Conservation (phyloP, 2,329 filamentous ascomycete genomes). For the Fusarium zealandicum region DNA sequence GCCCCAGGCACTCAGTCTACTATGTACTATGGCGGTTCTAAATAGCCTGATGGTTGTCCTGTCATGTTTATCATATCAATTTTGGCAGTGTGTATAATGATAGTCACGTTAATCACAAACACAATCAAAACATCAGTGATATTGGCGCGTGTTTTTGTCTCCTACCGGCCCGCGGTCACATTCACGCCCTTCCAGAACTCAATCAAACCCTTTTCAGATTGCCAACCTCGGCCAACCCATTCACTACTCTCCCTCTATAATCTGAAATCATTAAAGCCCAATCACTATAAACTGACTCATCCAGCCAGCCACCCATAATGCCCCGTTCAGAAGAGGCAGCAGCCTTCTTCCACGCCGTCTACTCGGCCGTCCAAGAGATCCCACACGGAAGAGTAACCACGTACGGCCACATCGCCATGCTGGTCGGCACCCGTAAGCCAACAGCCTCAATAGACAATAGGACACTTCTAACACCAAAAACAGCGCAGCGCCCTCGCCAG, state of each 20-base stretch:
- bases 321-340: constrained; percentile 75
- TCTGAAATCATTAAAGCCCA: too few relatives aligned
- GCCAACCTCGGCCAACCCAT: too few relatives aligned
- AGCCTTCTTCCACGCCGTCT: constrained; percentile 79
- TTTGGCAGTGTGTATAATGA: too few relatives aligned
- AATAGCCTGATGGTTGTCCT: too few relatives aligned
- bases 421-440: constrained; percentile 75
- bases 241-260: too few relatives aligned
- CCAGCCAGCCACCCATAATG: constrained; percentile 54
- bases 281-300: too few relatives aligned
- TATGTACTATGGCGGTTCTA: too few relatives aligned
- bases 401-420: constrained; percentile 80
- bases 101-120: too few relatives aligned
- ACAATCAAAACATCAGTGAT: too few relatives aligned
- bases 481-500: constrained; percentile 78
- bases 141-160: not conserved
- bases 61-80: too few relatives aligned
- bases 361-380: constrained; percentile 84
- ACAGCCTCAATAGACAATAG: not conserved
- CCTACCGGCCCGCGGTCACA: not conserved
- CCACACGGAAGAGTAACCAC: constrained; percentile 84
- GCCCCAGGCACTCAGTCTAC: too few relatives aligned
- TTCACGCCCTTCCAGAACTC: not conserved
- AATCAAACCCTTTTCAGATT: not conserved
- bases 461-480: not conserved